These are phyloP conservation scores for Alternaria triticina DNA, from an alignment of 2,329 filamentous ascomycete species.

Conservation along the genomic window DNA sequence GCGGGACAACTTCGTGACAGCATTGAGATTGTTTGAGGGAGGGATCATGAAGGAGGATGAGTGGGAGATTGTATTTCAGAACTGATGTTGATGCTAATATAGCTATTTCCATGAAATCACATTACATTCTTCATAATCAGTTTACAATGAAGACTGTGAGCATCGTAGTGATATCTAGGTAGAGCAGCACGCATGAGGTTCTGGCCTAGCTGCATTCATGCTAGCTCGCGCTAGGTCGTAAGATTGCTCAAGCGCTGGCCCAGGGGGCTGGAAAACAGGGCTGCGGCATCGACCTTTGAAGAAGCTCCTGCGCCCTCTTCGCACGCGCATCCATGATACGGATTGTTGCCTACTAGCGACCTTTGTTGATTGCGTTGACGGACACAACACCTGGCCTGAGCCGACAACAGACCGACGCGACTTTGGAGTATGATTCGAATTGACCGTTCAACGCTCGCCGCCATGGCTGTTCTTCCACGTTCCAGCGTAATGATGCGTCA, in stretches of 20 bases:
- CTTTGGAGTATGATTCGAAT: too few species aligned
- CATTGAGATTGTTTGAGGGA: background rate
- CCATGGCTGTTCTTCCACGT: slow-evolving; percentile 28
- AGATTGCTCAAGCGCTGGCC: background rate
- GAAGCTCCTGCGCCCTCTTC: background rate
- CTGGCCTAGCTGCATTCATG: background rate
- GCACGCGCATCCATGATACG: background rate
- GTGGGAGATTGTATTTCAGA: background rate
- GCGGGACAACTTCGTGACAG: background rate
- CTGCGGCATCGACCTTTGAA: background rate
- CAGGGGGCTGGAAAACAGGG: background rate
- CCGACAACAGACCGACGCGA: background rate
- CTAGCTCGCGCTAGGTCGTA: background rate
- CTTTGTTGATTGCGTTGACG: background rate
- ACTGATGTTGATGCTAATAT: background rate
- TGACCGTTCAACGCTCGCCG: slow-evolving; percentile 11
- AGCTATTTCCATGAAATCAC: background rate
- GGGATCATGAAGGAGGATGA: background rate
- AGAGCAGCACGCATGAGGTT: background rate
- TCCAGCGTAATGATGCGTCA: slow-evolving; percentile 27
- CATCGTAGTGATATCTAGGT: background rate
- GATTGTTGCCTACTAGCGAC: background rate
- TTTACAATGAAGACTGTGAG: background rate
- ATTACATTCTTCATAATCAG: background rate
- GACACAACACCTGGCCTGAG: background rate